phyloP scores from a whole-genome alignment of 2,329 filamentous ascomycete species.

The Sodiomyces alkalinus region DNA sequence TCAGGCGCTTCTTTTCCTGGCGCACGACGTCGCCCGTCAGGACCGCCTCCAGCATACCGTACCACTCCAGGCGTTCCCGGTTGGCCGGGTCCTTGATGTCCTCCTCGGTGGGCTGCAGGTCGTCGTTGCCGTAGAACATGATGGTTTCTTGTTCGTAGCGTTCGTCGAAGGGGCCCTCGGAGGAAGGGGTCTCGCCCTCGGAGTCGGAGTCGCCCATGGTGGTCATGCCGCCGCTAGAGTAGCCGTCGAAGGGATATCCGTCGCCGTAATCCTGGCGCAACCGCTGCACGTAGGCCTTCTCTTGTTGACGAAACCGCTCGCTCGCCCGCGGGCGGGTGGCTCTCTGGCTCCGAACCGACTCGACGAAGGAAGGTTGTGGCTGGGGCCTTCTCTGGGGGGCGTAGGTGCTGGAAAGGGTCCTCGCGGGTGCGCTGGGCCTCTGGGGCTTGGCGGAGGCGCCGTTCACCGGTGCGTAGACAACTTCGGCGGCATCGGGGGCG shows the following conservation, averaged over 20 bases:
- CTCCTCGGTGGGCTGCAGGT: constrained; percentile 75
- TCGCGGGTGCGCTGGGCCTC: constrained; percentile 51
- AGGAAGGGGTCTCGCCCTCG: constrained; percentile 80
- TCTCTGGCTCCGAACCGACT: constrained; percentile 33
- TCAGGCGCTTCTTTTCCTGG: constrained; percentile 92
- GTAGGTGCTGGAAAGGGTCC: constrained; percentile 70
- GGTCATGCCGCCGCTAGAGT: constrained; percentile 51
- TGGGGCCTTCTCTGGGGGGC: constrained; percentile 45
- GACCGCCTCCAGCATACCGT: constrained; percentile 92
- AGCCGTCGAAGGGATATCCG: constrained; percentile 32
- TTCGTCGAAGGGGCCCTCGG: constrained; percentile 73
- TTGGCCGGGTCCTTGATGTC: constrained; percentile 81
- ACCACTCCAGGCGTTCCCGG: constrained; percentile 88
- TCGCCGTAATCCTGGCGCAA: constrained; percentile 60
- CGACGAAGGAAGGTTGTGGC: constrained; percentile 25
- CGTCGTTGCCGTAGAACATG: constrained; percentile 83
- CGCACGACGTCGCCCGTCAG: constrained; percentile 92
- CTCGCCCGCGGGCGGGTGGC: constrained; percentile 30
- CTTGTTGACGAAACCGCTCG: constrained; percentile 56
- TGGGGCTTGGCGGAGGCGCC: constrained; percentile 22
- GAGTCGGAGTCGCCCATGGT: constrained; percentile 64
- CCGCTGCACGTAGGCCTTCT: constrained; percentile 88
- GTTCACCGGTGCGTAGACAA: constrained; percentile 10
- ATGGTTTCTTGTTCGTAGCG: constrained; percentile 83
- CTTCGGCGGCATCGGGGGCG: constrained; percentile 12